Conservation (phyloP, 1,284 basidiomycete genomes). For the Veloporphyrellus conicus region DNA sequence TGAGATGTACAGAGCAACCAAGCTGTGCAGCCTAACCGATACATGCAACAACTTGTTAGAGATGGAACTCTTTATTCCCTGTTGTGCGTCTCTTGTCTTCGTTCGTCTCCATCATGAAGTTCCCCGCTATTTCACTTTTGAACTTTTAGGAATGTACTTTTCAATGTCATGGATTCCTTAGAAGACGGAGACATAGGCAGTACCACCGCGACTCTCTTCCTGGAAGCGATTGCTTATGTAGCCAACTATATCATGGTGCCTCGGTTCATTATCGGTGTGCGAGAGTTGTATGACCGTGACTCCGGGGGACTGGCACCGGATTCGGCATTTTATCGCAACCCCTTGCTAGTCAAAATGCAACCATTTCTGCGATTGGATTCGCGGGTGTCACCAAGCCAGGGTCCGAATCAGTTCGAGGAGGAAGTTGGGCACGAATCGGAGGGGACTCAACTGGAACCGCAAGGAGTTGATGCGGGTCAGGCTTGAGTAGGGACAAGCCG, state of each 20-base stretch:
- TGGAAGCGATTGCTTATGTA: not conserved
- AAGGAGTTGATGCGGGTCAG: too few relatives aligned
- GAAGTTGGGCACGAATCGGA: too few relatives aligned
- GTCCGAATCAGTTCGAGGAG: too few relatives aligned
- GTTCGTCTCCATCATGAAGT: not conserved
- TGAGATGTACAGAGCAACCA: not conserved
- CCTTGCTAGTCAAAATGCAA: too few relatives aligned
- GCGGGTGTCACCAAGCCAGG: too few relatives aligned
- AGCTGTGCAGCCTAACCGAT: not conserved
- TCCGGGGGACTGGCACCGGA: not conserved
- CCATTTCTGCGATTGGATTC: too few relatives aligned
- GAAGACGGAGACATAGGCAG: not conserved
- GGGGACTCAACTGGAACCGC: too few relatives aligned
- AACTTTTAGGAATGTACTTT: not conserved
- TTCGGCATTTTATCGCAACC: not conserved
- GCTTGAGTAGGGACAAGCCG: too few relatives aligned
- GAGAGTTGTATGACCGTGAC: not conserved
- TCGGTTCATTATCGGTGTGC: not conserved
- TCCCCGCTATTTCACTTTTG: not conserved
- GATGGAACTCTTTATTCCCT: not conserved
- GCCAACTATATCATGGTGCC: not conserved
- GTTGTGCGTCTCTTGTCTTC: not conserved
- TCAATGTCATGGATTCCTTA: not conserved
- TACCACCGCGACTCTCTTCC: not conserved
- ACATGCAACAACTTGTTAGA: not conserved